Evolutionary conservation across 2,329 filamentous ascomycete genomes (phyloP).

Genomic region (Penicillium crustosum): DNA sequence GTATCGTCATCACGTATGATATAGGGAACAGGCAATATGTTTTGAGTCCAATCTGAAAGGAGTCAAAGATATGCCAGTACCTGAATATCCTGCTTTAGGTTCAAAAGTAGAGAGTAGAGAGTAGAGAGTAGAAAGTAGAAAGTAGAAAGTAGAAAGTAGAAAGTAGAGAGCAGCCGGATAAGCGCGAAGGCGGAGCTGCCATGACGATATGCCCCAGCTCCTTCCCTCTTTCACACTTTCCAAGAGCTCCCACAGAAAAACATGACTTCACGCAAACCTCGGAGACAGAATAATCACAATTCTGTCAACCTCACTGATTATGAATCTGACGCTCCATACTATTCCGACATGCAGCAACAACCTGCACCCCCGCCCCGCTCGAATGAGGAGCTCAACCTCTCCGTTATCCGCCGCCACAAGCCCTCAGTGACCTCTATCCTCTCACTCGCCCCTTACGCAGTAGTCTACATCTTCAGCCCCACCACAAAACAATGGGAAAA

Average conservation of each 20-base stretch:
- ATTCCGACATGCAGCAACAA: constrained; percentile 37
- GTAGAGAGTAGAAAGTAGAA: neutral
- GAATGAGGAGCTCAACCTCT: constrained; percentile 83
- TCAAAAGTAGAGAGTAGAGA: neutral
- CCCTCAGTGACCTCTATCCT: constrained; percentile 71
- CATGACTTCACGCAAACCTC: constrained; percentile 37
- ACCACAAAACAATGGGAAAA: constrained; percentile 75
- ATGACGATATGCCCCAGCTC: constrained; percentile 15
- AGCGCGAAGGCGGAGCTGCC: constrained; percentile 6
- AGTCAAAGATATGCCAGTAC: neutral
- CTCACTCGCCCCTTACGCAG: constrained; percentile 79
- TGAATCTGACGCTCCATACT: constrained; percentile 63
- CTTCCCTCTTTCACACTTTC: neutral
- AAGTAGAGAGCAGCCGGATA: neutral
- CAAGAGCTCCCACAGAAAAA: constrained; percentile 5
- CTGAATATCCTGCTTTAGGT: neutral
- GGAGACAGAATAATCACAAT: constrained; percentile 31
- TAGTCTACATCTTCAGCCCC: constrained; percentile 77
- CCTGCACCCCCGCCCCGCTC: constrained; percentile 57
- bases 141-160: neutral
- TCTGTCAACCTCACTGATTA: constrained; percentile 53
- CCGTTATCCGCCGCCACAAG: constrained; percentile 78
- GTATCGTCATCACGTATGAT: constrained; percentile 2
- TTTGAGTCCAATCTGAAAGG: neutral
- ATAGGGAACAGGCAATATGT: neutral